phyloP scores from a whole-genome alignment of 306 rosid species.

The Acmispon strigosus region DNA sequence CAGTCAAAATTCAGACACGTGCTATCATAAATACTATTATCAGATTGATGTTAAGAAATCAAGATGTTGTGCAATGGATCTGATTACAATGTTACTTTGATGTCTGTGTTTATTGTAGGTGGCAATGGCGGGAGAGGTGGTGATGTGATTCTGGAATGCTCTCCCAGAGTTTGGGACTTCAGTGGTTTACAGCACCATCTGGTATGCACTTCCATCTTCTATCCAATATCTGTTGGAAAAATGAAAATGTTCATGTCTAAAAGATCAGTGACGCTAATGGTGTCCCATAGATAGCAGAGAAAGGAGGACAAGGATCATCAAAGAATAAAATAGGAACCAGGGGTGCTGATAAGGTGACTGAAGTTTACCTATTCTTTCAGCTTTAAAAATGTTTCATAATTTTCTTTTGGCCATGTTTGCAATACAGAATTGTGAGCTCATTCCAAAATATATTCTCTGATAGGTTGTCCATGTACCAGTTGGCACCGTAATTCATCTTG shows the following conservation, averaged over 20 bases:
- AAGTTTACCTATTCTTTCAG: neutral
- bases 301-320: slow-evolving; percentile 76
- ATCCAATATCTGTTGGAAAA: neutral
- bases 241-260: slow-evolving; percentile 4
- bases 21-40: neutral
- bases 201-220: slow-evolving; percentile 35
- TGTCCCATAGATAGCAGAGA: slow-evolving; percentile 54
- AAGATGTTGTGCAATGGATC: neutral
- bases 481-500: slow-evolving; percentile 84
- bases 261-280: slow-evolving; percentile 17
- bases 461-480: slow-evolving; percentile 75
- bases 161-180: slow-evolving; percentile 80
- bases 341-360: slow-evolving; percentile 72
- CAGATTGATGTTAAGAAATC: slow-evolving; percentile 11
- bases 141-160: slow-evolving; percentile 79
- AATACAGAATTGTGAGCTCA: slow-evolving; percentile 11
- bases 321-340: slow-evolving; percentile 83
- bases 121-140: slow-evolving; percentile 93
- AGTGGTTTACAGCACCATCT: slow-evolving; percentile 82
- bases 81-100: neutral
- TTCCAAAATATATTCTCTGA: slow-evolving; percentile 8
- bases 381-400: neutral
- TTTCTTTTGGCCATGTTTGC: neutral
- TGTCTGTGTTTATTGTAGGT: slow-evolving; percentile 44
- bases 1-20: neutral